Evolutionary conservation across 164 flowering plant genomes (phyloP).

Genomic region (Vitis cinerea): DNA sequence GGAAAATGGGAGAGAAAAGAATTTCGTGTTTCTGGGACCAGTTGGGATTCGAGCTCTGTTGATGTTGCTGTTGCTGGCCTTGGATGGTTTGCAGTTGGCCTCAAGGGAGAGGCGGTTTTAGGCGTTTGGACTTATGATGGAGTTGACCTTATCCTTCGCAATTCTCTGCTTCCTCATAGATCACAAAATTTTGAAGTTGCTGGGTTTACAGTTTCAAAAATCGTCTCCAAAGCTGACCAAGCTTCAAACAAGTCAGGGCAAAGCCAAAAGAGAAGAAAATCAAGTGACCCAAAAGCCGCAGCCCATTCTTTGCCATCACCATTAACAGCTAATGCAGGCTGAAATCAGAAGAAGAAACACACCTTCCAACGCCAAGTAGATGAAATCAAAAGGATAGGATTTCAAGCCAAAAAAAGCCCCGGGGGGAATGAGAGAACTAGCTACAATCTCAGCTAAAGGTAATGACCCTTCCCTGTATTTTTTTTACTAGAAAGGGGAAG

Average conservation of each 20-base stretch:
- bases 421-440: neutral
- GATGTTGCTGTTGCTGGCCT: constrained; percentile 91
- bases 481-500: too few relatives aligned
- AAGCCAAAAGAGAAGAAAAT: constrained; percentile 37
- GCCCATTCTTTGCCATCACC: constrained; percentile 4
- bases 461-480: too few relatives aligned
- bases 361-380: neutral
- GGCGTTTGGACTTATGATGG: constrained; percentile 95
- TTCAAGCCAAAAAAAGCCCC: neutral
- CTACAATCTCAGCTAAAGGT: too few relatives aligned
- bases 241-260: constrained; percentile 41
- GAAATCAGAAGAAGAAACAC: neutral
- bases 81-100: constrained; percentile 93
- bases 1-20: constrained; percentile 79
- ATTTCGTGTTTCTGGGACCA: constrained; percentile 54
- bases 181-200: constrained; percentile 63
- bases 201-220: constrained; percentile 83
- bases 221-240: constrained; percentile 81
- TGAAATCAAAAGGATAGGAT: neutral
- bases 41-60: constrained; percentile 80
- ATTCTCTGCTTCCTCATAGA: constrained; percentile 63
- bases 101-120: constrained; percentile 79
- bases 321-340: neutral
- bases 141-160: constrained; percentile 63
- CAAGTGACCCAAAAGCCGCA: constrained; percentile 15